Conservation (phyloP, 306 rosid genomes). For the Citrullus amarus region DNA sequence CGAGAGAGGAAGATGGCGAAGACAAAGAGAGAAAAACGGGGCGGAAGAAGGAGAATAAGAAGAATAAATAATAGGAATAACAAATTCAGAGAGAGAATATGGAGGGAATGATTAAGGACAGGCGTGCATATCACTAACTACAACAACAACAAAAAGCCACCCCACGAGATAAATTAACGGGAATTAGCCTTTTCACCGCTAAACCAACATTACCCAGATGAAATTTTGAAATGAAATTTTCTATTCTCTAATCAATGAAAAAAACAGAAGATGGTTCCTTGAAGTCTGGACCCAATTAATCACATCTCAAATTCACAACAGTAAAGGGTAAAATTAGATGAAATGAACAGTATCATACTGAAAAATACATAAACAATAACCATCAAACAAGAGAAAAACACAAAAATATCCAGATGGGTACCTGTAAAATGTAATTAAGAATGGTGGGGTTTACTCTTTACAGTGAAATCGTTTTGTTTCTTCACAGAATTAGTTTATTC, state of each 20-base stretch:
- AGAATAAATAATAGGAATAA: not conserved
- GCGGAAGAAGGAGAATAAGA: not conserved
- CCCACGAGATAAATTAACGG: conserved; percentile 40
- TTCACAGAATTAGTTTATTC: not conserved
- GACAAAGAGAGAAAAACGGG: conserved; percentile 10
- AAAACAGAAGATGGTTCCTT: too few relatives aligned
- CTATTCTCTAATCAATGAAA: not conserved
- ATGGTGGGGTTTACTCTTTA: not conserved
- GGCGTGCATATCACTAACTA: conserved; percentile 99
- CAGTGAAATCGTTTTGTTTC: not conserved
- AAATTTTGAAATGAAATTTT: not conserved
- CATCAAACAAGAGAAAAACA: not conserved
- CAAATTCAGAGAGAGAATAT: conserved; percentile 20
- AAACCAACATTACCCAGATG: not conserved
- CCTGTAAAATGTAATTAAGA: not conserved
- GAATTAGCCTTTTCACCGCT: conserved; percentile 14
- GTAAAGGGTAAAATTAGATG: not conserved
- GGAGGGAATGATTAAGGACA: conserved; percentile 91
- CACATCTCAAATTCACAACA: not conserved
- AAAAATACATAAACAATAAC: not conserved
- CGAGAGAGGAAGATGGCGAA: conserved; percentile 10
- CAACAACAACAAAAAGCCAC: conserved; percentile 21
- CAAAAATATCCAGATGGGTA: not conserved
- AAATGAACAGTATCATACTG: not conserved
- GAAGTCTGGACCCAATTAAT: not conserved